These are phyloP conservation scores for Trichoderma breve DNA, from an alignment of 2,329 filamentous ascomycete species.

Conservation along the genomic window DNA sequence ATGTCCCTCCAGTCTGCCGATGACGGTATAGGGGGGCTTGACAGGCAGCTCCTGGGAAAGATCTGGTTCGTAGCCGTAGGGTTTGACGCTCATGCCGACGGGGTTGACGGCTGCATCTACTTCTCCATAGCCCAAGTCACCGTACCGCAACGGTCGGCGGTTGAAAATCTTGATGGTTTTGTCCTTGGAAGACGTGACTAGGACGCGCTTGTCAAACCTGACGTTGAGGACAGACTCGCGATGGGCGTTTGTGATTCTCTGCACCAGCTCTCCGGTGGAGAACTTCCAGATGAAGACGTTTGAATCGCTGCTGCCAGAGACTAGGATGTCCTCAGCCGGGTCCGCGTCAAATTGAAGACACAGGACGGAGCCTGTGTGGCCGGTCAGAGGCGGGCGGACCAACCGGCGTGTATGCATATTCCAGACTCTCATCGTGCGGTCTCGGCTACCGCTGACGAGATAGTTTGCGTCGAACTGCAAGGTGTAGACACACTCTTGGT, in stretches of 20 bases:
- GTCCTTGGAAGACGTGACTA: conserved; percentile 97
- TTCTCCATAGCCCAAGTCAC: conserved; percentile 55
- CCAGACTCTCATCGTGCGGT: conserved; percentile 87
- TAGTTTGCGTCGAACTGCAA: conserved; percentile 84
- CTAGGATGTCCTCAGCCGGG: conserved; percentile 84
- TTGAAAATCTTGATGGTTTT: conserved; percentile 97
- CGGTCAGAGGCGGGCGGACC: conserved; percentile 68
- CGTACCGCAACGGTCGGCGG: conserved; percentile 62
- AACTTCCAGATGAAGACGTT: conserved; percentile 91
- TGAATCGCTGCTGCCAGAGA: conserved; percentile 91
- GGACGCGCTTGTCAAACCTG: conserved; percentile 83
- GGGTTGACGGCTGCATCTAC: conserved; percentile 46
- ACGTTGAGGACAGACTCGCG: conserved; percentile 90
- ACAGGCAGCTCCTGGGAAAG: conserved; percentile 47
- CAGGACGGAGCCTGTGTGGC: conserved; percentile 82
- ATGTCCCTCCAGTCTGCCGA: conserved; percentile 80
- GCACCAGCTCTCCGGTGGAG: conserved; percentile 80
- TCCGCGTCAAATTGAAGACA: conserved; percentile 93
- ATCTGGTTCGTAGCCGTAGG: conserved; percentile 54
- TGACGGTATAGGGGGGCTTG: conserved; percentile 67
- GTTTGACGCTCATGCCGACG: conserved; percentile 50
- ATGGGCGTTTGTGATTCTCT: conserved; percentile 74
- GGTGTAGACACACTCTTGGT: conserved; percentile 91
- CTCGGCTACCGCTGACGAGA: conserved; percentile 89
- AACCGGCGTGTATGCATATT: conserved; percentile 78